A percentile compares a stretch with the other conserved stretches of the same genome.
These are phyloP conservation scores for Cymbopogon citratus DNA, from an alignment of 176 grass and related monocot species.

Conservation along the genomic window DNA sequence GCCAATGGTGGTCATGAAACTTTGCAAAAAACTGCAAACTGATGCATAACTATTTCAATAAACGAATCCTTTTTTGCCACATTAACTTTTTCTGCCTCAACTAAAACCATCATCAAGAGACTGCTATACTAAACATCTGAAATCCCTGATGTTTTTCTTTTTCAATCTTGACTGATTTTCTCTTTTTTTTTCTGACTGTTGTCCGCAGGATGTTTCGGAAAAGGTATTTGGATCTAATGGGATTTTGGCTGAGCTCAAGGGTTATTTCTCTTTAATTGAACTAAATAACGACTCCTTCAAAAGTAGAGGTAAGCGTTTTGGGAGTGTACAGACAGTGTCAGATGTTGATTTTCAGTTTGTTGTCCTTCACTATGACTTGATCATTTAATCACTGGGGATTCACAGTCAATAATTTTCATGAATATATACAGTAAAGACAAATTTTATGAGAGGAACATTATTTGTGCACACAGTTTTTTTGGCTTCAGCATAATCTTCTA, in stretches of 20 bases:
- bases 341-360: background rate
- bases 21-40: too few species aligned
- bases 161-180: background rate
- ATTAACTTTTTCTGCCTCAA: too few species aligned
- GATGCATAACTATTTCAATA: too few species aligned
- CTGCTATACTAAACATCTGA: background rate
- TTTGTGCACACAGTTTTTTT: too few species aligned
- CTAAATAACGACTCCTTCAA: conserved; percentile 7
- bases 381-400: background rate
- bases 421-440: background rate
- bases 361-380: background rate
- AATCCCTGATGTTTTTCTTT: background rate
- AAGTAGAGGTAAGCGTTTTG: background rate
- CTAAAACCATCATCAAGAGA: too few species aligned
- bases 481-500: too few species aligned
- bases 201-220: conserved; percentile 31
- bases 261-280: conserved; percentile 15
- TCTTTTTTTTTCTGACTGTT: background rate
- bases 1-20: background rate
- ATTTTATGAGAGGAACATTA: too few species aligned
- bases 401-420: background rate
- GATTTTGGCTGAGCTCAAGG: background rate
- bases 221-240: background rate
- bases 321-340: background rate
- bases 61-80: too few species aligned